Conservation (phyloP, 768 basidiomycete species). For the Lactarius indigo region DNA sequence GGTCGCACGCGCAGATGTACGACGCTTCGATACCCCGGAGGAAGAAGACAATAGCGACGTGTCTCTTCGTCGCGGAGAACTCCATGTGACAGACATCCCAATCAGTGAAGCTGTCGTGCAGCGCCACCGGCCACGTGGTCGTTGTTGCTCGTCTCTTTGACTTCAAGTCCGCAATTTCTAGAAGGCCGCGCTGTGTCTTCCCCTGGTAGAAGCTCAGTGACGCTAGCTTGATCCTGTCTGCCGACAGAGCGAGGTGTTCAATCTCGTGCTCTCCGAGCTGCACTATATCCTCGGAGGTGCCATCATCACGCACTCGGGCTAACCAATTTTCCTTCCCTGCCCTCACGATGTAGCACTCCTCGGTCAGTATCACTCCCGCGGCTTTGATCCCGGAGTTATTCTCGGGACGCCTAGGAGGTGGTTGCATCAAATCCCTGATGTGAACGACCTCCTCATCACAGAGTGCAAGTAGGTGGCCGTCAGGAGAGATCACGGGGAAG, state of each 20-base stretch:
- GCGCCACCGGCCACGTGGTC: conserved; percentile 11
- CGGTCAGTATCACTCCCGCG: conserved; percentile 5
- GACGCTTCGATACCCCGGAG: not conserved
- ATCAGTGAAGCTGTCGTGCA: conserved; percentile 18
- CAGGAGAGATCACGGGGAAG: conserved; percentile 15
- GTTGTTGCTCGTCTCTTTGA: conserved; percentile 11
- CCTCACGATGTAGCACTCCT: conserved; percentile 12
- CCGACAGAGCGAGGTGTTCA: conserved; percentile 7
- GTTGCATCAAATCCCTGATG: conserved; percentile 13
- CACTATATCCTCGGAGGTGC: conserved; percentile 10
- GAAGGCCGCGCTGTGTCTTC: conserved; percentile 7
- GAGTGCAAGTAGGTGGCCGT: conserved; percentile 12
- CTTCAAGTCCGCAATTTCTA: conserved; percentile 14
- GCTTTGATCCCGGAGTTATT: conserved; percentile 3
- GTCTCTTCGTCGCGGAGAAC: conserved; percentile 16
- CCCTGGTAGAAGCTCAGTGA: conserved; percentile 13
- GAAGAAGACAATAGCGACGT: conserved; percentile 16
- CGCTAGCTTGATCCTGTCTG: conserved; percentile 9
- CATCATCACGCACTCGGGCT: conserved; percentile 12
- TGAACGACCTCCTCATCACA: conserved; percentile 14
- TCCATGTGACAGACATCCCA: conserved; percentile 16
- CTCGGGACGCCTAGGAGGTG: not conserved
- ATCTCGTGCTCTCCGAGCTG: conserved; percentile 10
- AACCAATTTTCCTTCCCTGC: conserved; percentile 8
- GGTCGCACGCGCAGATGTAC: conserved; percentile 16